Base-by-base conservation (phyloP, 192 early-diverging fungal genomes). In the Gamsiella multidivaricata region DNA sequence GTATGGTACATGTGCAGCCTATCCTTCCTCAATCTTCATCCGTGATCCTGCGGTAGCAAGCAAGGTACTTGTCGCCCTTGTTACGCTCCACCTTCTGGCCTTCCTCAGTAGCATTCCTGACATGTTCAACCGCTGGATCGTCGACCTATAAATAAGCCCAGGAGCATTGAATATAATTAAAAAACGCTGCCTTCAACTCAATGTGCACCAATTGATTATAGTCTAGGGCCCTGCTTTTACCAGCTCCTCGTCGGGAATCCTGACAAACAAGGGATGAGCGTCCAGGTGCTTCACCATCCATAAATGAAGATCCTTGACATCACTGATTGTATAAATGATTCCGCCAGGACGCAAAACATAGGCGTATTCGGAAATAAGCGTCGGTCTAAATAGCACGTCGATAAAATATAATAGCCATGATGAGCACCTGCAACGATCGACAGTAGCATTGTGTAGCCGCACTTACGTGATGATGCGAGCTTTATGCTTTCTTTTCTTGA, bases 401-500 rank as follows among this genome's bases (percentile, higher is more conserved):
- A 43, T 14, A 5, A 53, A n/a, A 28, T n/a, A n/a, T n/a, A n/a
- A n/a, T n/a, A n/a, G n/a, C n/a, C n/a, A n/a, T n/a, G n/a, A 10
- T 1, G n/a, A n/a, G n/a, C n/a, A n/a, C n/a, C n/a, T n/a, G n/a
- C n/a, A 12, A 39, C 37, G 12, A 39, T 39, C 37, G 12, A 39
- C 5, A 12, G 5, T 5, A 39, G 8, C 39, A 41, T 41, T 14
- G 14, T 41, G 39, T 41, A 41, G 39, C 39, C 7, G 39, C 14
- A 55, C 70, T 61, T 82, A 85, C 72, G 93, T 94, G 56, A 99
- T 95, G 62, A 99, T 98, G 34, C 98, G 87, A 0, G 96, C 95
- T 85, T 98, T 98, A 85, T 98, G 96, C 81, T 98, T 99, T 70
- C 94, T 90, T 64, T 94, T 96, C 80, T 99, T 99, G 81, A 99